Evolutionary conservation across 192 early-diverging fungal genomes (phyloP), one percentile per base, ranked within the genome.

Genomic region (Lunasporangiospora selenospora): DNA sequence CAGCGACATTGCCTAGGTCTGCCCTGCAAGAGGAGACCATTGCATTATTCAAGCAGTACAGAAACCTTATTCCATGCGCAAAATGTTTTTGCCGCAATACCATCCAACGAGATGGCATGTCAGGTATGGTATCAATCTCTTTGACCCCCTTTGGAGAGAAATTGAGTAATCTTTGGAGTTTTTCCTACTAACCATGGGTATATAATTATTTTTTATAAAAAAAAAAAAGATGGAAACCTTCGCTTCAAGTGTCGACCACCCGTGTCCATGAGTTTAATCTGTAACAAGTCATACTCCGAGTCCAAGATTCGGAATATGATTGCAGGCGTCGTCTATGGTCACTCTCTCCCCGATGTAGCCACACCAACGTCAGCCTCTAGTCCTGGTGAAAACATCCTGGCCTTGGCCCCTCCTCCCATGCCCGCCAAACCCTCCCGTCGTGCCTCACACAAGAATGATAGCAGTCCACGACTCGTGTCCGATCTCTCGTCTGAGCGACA

Each of bases 291-390:
- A 0, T 73, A 73, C 34, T 73, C 69, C 11, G 69, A 73, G 42
- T 73, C 69, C 48, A 73, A 73, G 55, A 73, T 73, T 37, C 60
- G 69, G 4, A 63, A 73, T 37, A 73, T 73, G 69, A 73, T 73
- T 18, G 59, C 59, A 1, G 60, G 54, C 15, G 69, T 73, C 1
- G 69, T 73, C 19, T 63, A 73, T 33, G 69, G 69, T 7, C 53
- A 62, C 36, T 62, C 69, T 0, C 41, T 63, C 3, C 60, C 69
- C 29, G 69, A 73, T 29, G 48, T 58, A 18, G 53, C 38, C 30
- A 50, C 53, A 1, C 26, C 67, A 1, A 40, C 38, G n/a, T 52
- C 59, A 7, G 39, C 49, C 10, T 32, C 58, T 18, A 9, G 36
- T 26, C 40, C 59, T 31, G 40, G 60, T 7, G 48, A 55, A 21